Base-by-base conservation (phyloP, 2,329 filamentous ascomycete species). In the Diaporthe sp. region DNA sequence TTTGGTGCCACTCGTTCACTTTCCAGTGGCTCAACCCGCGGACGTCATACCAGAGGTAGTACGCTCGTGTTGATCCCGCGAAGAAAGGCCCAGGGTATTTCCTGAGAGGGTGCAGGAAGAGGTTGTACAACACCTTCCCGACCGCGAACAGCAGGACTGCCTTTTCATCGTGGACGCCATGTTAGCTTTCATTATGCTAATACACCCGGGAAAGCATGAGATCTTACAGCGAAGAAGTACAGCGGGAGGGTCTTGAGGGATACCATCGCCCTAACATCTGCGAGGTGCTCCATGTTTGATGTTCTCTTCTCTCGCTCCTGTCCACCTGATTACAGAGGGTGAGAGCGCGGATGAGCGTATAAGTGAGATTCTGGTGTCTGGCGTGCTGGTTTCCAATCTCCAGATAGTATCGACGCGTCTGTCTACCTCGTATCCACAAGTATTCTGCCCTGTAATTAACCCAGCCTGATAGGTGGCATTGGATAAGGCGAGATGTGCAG, bases 71-170 rank as follows among this genome's bases (percentile, higher is more conserved):
- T 8, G 77, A 76, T 17, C 74, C 74, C 17, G 73, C 74, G 25
- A 77, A 60, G 38, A 75, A 74, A 4, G 77, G 77, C 35, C 77
- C 77, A 7, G 77, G 77, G 67, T 77, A 76, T 19, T 76, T 71
- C 10, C 77, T 61, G 15, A 78, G 74, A 3, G 77, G 77, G 66
- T 78, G 77, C n/a, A 78, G 73, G 72, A 73, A 75, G 13, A 78
- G 71, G 35, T 77, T 74, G 45, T 77, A 77, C 28, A 77, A 67
- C 45, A 67, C 19, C 45, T 67, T 67, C 15, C 64, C 64, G 30
- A 9, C 30, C 30, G 45, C 45, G 64, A 52, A 67, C 30, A 67
- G 45, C 45, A 67, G 30, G 25, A 50, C 13, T 8, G 42, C 45
- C 64, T 67, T 35, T 52, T 28, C 30, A 38, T 38, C 30, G 15